A percentile compares a stretch with the other conserved stretches of the same genome.
Evolutionary conservation across 805 yeast genomes (phyloP).

Genomic region (Danielia reshetovae): DNA sequence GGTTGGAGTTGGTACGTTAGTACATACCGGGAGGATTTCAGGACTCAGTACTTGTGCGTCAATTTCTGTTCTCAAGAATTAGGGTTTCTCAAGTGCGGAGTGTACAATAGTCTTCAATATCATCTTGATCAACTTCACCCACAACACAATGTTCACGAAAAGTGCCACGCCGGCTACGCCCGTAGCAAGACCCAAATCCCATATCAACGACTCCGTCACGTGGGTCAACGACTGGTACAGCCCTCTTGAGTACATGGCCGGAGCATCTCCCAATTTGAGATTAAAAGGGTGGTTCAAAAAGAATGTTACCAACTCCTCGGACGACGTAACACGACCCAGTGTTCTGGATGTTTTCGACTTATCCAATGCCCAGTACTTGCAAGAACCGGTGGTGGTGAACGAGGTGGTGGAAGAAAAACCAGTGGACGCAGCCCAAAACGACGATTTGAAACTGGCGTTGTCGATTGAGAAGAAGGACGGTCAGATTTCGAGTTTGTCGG

Average conservation of each 20-base stretch:
- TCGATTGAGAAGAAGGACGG: slow-evolving; percentile 23
- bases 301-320: slow-evolving; percentile 15
- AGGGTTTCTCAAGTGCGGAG: too few species aligned
- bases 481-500: slow-evolving; percentile 19
- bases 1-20: too few species aligned
- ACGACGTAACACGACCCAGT: slow-evolving; percentile 8
- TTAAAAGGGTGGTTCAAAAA: slow-evolving; percentile 40
- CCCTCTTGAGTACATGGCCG: slow-evolving; percentile 17
- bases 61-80: too few species aligned
- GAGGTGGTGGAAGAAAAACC: slow-evolving; percentile 21
- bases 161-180: slow-evolving; percentile 20
- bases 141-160: slow-evolving; percentile 12
- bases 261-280: slow-evolving; percentile 13
- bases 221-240: slow-evolving; percentile 41
- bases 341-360: slow-evolving; percentile 43
- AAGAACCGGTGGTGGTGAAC: slow-evolving; percentile 44
- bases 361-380: slow-evolving; percentile 28
- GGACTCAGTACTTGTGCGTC: too few species aligned
- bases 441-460: slow-evolving; percentile 22
- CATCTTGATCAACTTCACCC: too few species aligned
- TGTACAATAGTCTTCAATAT: too few species aligned
- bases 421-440: slow-evolving; percentile 10
- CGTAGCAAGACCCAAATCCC: slow-evolving; percentile 15
- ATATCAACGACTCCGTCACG: slow-evolving; percentile 18
- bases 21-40: too few species aligned